Evolutionary conservation across 345 rosid genomes (phyloP).

Genomic region (Populus deltoides): DNA sequence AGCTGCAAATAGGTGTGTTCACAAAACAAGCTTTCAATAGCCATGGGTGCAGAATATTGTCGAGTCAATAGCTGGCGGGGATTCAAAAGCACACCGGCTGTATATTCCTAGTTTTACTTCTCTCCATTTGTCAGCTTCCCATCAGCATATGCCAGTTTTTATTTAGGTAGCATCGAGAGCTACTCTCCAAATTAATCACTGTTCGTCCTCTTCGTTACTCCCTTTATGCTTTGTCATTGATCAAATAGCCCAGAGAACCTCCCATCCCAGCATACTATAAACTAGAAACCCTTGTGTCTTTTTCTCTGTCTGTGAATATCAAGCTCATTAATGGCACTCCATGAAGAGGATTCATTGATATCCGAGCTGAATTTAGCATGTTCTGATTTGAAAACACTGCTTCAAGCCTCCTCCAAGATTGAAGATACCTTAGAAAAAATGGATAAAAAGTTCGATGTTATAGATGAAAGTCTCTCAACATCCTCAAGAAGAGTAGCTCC

Average conservation of each 20-base stretch:
- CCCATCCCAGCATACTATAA: background rate
- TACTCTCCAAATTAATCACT: constrained; percentile 7
- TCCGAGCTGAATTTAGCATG: constrained; percentile 43
- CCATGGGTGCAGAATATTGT: background rate
- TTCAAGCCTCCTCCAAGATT: constrained; percentile 29
- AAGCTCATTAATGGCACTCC: constrained; percentile 21
- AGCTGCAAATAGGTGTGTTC: too few species aligned
- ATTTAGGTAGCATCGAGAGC: constrained; percentile 34
- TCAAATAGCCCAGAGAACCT: background rate
- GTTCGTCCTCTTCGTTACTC: constrained; percentile 8
- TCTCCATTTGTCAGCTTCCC: constrained; percentile 27
- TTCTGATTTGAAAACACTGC: constrained; percentile 41
- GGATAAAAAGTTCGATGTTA: constrained; percentile 36
- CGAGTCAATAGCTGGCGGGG: background rate
- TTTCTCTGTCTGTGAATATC: background rate
- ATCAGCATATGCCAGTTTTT: constrained; percentile 26
- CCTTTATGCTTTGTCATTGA: constrained; percentile 7
- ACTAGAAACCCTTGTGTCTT: background rate
- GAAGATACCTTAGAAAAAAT: constrained; percentile 36
- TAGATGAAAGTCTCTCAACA: constrained; percentile 36
- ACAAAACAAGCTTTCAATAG: too few species aligned
- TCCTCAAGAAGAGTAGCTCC: constrained; percentile 49
- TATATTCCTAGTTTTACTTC: constrained; percentile 5
- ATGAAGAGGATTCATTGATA: constrained; percentile 29
- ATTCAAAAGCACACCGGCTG: background rate